Percentiles rank a stretch among this genome's conserved stretches.
These are phyloP conservation scores for Aspergillus sp. DNA, from an alignment of 2,329 filamentous ascomycete species.

Conservation along the genomic window DNA sequence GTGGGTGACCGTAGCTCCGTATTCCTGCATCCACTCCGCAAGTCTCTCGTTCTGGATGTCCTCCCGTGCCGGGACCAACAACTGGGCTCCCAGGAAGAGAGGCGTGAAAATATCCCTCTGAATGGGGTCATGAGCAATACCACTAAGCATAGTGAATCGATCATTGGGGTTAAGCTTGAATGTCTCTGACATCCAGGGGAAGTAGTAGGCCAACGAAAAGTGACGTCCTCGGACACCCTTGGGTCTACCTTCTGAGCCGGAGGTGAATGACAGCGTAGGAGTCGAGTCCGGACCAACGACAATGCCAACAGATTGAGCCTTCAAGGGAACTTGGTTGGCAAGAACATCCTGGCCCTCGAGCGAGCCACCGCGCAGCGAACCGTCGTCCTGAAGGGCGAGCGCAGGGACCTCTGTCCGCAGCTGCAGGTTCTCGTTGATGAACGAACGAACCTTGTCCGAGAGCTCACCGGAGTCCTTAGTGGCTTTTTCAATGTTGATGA, in stretches of 20 bases:
- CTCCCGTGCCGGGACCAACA: conserved; percentile 76
- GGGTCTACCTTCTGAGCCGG: conserved; percentile 71
- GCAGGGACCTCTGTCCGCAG: conserved; percentile 74
- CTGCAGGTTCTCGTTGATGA: conserved; percentile 69
- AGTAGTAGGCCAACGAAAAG: conserved; percentile 82
- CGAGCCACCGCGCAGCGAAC: conserved; percentile 67
- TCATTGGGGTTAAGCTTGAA: conserved; percentile 73
- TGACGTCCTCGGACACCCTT: conserved; percentile 89
- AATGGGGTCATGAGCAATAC: conserved; percentile 68
- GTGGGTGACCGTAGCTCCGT: conserved; percentile 76
- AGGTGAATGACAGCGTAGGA: conserved; percentile 73
- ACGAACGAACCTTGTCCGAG: conserved; percentile 60
- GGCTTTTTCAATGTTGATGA: conserved; percentile 73
- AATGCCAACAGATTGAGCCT: conserved; percentile 64
- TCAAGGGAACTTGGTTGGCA: conserved; percentile 51
- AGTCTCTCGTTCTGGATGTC: conserved; percentile 84
- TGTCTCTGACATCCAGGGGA: conserved; percentile 85
- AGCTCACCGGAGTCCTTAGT: conserved; percentile 66
- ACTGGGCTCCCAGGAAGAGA: conserved; percentile 76
- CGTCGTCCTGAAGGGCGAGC: conserved; percentile 69
- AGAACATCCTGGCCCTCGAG: conserved; percentile 68
- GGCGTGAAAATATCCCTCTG: conserved; percentile 82
- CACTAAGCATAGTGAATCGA: conserved; percentile 78
- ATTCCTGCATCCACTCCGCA: conserved; percentile 81
- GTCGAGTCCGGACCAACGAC: conserved; percentile 82